These are phyloP conservation scores for Lipomyces starkeyi DNA, from an alignment of 805 yeast genomes.

Conservation along the genomic window DNA sequence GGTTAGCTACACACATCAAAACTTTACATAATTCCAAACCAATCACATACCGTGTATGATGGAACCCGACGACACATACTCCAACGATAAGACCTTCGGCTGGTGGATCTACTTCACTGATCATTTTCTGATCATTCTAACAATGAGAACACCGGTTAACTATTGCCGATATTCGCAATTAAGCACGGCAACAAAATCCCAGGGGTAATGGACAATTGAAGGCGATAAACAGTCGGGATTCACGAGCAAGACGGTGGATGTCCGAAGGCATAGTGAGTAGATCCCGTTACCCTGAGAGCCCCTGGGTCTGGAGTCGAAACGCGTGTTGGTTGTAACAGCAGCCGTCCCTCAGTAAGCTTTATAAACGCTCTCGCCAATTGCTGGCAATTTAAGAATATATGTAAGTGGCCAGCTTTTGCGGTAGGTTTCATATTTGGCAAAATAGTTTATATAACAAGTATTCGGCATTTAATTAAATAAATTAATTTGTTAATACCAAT, in stretches of 20 bases:
- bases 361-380: no score
- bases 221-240: neutral
- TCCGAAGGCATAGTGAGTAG: neutral
- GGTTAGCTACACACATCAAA: neutral
- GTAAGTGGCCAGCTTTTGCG: no score
- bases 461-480: no score
- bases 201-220: neutral
- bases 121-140: constrained; percentile 22
- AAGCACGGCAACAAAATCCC: neutral
- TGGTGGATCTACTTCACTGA: constrained; percentile 10
- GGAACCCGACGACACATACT: constrained; percentile 88
- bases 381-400: no score
- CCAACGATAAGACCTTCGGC: constrained; percentile 64
- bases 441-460: no score
- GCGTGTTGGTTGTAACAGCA: neutral
- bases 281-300: neutral
- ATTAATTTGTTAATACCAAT: no score
- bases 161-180: neutral
- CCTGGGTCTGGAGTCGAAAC: neutral
- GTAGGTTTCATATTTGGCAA: no score
- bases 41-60: constrained; percentile 57
- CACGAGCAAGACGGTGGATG: no score
- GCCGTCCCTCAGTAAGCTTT: no score
- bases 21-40: constrained; percentile 18
- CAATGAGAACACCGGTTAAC: neutral